Evolutionary conservation across 1,284 basidiomycete species (phyloP).

Genomic region (Coniferiporia sulphurascens): DNA sequence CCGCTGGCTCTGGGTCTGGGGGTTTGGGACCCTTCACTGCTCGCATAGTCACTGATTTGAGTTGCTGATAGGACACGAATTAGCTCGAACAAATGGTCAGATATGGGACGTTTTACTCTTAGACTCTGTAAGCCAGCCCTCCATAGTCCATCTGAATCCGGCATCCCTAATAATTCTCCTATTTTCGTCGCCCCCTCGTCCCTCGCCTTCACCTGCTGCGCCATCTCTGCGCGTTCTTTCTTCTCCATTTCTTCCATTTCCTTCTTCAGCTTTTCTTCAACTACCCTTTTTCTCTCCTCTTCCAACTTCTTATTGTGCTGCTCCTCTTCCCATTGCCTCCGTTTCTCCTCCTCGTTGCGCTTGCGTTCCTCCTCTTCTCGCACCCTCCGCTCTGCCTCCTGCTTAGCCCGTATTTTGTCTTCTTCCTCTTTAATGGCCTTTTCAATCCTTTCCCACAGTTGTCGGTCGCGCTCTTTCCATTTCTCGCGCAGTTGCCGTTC

Average conservation of each 20-base stretch:
- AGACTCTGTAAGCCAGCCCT: constrained; percentile 54
- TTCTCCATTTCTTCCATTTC: constrained; percentile 37
- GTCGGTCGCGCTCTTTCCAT: constrained; percentile 49
- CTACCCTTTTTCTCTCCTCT: constrained; percentile 34
- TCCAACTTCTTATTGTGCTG: constrained; percentile 34
- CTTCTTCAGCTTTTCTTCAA: constrained; percentile 38
- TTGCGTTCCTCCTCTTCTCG: constrained; percentile 49
- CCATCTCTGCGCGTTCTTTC: constrained; percentile 34
- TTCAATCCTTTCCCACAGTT: constrained; percentile 58
- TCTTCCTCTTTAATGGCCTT: constrained; percentile 59
- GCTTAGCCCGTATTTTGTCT: constrained; percentile 45
- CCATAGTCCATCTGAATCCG: constrained; percentile 65
- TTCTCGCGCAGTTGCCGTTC: constrained; percentile 40
- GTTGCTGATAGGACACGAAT: constrained; percentile 34
- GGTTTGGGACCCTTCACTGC: constrained; percentile 62
- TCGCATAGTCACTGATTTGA: constrained; percentile 76
- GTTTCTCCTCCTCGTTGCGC: constrained; percentile 42
- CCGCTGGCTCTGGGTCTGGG: constrained; percentile 12
- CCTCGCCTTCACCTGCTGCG: constrained; percentile 24
- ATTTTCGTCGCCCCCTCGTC: constrained; percentile 30
- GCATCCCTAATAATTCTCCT: constrained; percentile 41
- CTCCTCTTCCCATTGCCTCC: constrained; percentile 36
- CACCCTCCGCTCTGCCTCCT: constrained; percentile 47
- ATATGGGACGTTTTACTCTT: constrained; percentile 37
- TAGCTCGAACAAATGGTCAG: constrained; percentile 5